Conservation (phyloP, 352 stramenopile genomes). For the Pythium aphanidermatum region DNA sequence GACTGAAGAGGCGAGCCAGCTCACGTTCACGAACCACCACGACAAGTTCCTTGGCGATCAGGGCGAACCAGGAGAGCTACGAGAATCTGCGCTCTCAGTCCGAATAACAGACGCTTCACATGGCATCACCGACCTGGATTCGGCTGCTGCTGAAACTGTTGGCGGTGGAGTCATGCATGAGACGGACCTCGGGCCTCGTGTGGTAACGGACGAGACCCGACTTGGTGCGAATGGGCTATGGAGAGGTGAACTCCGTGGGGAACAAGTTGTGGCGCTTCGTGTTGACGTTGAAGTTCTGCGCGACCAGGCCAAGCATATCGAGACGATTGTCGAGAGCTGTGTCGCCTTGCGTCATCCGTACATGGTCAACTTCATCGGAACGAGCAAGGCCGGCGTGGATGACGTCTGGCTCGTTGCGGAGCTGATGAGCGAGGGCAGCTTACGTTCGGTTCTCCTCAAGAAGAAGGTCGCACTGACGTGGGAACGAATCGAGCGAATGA, state of each 20-base stretch:
- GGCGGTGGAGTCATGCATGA: constrained; percentile 3
- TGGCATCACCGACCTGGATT: too few relatives aligned
- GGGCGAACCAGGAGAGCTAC: not conserved
- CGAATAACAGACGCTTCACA: too few relatives aligned
- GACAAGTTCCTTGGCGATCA: constrained; percentile 14
- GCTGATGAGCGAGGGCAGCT: constrained; percentile 65
- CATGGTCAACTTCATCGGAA: constrained; percentile 60
- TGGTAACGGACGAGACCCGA: constrained; percentile 3
- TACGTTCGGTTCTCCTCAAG: constrained; percentile 46
- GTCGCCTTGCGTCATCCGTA: constrained; percentile 58
- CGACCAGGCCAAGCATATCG: constrained; percentile 27
- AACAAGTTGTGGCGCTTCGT: constrained; percentile 40
- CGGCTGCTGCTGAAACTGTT: not conserved
- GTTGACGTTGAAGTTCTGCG: constrained; percentile 21
- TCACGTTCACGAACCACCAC: constrained; percentile 11
- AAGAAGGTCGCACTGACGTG: constrained; percentile 46
- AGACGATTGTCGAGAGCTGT: constrained; percentile 47
- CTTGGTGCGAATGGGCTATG: constrained; percentile 29
- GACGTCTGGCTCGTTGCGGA: constrained; percentile 69
- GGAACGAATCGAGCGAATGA: constrained; percentile 44
- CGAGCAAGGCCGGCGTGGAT: constrained; percentile 43
- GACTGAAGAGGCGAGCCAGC: not conserved
- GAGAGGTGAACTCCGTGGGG: constrained; percentile 15
- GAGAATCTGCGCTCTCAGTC: not conserved
- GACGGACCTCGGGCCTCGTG: constrained; percentile 4